phyloP scores from a whole-genome alignment of 768 basidiomycete species.

The Lactifluus hygrophoroides region DNA sequence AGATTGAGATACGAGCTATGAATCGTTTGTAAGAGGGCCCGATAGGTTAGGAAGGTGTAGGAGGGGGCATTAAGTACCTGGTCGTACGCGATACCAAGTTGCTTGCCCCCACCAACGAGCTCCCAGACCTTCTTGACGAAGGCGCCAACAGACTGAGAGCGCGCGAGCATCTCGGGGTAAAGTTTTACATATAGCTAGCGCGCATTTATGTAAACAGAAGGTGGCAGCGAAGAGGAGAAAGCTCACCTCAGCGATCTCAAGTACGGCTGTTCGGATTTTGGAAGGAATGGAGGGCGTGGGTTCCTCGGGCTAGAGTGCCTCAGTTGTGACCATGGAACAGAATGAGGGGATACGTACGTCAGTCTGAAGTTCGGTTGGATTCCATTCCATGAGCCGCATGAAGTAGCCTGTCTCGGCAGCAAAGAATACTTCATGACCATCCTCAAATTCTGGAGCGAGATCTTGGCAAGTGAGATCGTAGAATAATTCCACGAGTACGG shows the following conservation, averaged over 20 bases:
- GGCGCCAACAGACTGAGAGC: constrained; percentile 51
- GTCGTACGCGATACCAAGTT: constrained; percentile 67
- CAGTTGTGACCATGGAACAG: background rate
- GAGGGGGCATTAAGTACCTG: constrained; percentile 36
- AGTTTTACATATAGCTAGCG: constrained; percentile 69
- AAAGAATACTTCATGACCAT: constrained; percentile 78
- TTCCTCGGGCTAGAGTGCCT: constrained; percentile 57
- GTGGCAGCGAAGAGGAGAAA: background rate
- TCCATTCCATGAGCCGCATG: constrained; percentile 74
- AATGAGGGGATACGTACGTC: constrained; percentile 46
- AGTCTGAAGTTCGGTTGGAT: constrained; percentile 54
- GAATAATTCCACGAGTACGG: constrained; percentile 77
- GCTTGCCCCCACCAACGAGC: constrained; percentile 64
- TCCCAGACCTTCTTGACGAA: constrained; percentile 90
- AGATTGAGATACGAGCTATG: constrained; percentile 80
- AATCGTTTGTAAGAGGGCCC: background rate
- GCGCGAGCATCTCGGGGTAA: constrained; percentile 68
- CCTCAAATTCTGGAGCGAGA: constrained; percentile 89
- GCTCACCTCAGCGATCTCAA: constrained; percentile 82
- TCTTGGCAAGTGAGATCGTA: constrained; percentile 95
- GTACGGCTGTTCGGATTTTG: constrained; percentile 78
- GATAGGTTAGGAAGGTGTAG: background rate
- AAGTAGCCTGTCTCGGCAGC: constrained; percentile 61
- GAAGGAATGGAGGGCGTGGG: constrained; percentile 78
- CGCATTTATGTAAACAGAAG: background rate